Conservation (phyloP, 768 basidiomycete genomes). For the Austroboletus eburneus region DNA sequence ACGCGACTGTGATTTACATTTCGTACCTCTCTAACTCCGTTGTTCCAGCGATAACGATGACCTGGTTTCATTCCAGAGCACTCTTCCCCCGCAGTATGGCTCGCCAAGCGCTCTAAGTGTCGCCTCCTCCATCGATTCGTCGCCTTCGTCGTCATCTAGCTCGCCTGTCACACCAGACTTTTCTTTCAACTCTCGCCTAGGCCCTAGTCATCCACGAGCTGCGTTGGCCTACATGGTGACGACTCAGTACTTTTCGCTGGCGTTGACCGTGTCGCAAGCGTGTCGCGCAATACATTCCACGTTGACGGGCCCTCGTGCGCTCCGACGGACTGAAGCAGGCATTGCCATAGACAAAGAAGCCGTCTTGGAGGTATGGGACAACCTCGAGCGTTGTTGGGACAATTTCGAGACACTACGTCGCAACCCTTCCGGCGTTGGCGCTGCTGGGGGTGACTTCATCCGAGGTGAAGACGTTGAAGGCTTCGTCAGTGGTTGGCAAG, state of each 20-base stretch:
- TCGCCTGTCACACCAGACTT: constrained; percentile 21
- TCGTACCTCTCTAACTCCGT: constrained; percentile 1
- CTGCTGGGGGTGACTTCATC: constrained; percentile 30
- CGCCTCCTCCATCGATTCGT: constrained; percentile 31
- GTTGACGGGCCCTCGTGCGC: constrained; percentile 75
- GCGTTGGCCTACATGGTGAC: constrained; percentile 49
- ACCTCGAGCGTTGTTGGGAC: constrained; percentile 77
- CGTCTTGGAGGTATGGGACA: constrained; percentile 80
- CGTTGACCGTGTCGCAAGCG: constrained; percentile 69
- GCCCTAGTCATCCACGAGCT: constrained; percentile 27
- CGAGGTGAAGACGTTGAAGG: constrained; percentile 53
- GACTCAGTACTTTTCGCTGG: constrained; percentile 59
- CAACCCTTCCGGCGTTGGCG: constrained; percentile 40
- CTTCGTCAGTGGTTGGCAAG: constrained; percentile 86
- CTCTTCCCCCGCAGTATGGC: constrained; percentile 43
- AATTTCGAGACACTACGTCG: constrained; percentile 69
- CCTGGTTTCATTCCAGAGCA: constrained; percentile 64
- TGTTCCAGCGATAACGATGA: constrained; percentile 66
- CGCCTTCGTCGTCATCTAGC: constrained; percentile 34
- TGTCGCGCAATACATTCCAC: constrained; percentile 77
- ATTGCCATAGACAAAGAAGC: constrained; percentile 54
- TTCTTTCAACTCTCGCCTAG: constrained; percentile 21
- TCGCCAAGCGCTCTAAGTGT: constrained; percentile 24
- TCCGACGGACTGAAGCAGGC: constrained; percentile 48
- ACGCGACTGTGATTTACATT: constrained; percentile 26